phyloP scores from a whole-genome alignment of 352 stramenopile species.

The Globisporangium echinulatum region DNA sequence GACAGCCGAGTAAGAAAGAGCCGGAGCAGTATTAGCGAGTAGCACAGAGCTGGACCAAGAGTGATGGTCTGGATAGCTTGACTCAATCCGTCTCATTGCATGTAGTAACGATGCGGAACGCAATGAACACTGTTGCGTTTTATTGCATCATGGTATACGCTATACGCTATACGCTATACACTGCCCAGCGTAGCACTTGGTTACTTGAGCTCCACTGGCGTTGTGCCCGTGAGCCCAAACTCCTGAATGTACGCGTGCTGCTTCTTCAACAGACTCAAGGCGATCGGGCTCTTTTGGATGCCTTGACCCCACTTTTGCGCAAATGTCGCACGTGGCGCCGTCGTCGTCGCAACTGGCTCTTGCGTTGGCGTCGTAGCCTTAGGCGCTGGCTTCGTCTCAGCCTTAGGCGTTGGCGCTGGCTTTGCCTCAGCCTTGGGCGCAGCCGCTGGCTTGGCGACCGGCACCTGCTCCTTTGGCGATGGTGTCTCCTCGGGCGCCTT shows the following conservation, averaged over 20 bases:
- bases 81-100: no score
- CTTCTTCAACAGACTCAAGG: slow-evolving; percentile 75
- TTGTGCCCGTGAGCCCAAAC: slow-evolving; percentile 79
- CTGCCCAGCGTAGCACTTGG: background rate
- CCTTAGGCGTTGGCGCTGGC: slow-evolving; percentile 6
- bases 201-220: slow-evolving; percentile 54
- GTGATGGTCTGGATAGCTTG: no score
- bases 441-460: slow-evolving; percentile 1
- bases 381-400: slow-evolving; percentile 17
- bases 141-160: background rate
- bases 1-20: slow-evolving; percentile 13
- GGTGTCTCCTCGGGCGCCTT: slow-evolving; percentile 55
- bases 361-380: no score
- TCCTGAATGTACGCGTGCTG: slow-evolving; percentile 80
- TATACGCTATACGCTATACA: no score
- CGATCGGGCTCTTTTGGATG: slow-evolving; percentile 78
- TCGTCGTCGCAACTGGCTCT: slow-evolving; percentile 3
- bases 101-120: no score
- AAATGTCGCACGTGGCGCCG: slow-evolving; percentile 13
- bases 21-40: background rate
- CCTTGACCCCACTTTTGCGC: slow-evolving; percentile 75
- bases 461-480: slow-evolving; percentile 65
- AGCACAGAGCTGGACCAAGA: background rate
- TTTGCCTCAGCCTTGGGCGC: slow-evolving; percentile 13
- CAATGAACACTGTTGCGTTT: background rate